Evolutionary conservation across 768 basidiomycete genomes (phyloP).

Genomic region (Amanita exitialis): DNA sequence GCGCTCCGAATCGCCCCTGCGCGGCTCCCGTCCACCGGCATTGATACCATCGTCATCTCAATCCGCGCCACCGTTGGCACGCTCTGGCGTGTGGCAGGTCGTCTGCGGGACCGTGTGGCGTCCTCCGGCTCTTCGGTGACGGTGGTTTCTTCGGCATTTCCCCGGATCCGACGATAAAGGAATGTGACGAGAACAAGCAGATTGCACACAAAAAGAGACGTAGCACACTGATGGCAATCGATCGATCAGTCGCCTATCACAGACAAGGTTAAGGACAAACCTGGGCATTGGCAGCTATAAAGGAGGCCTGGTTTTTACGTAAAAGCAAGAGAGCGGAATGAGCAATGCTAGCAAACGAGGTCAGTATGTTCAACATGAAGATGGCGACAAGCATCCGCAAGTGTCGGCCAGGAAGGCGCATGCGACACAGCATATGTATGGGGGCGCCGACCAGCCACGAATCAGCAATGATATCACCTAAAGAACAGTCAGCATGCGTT

Average conservation of each 20-base stretch:
- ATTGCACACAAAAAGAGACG: slow-evolving; percentile 11
- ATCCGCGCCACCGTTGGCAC: neutral
- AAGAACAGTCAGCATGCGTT: neutral
- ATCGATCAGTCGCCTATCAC: neutral
- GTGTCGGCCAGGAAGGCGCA: slow-evolving; percentile 12
- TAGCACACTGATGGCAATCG: neutral
- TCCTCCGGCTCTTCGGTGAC: neutral
- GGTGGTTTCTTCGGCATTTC: neutral
- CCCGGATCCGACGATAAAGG: slow-evolving; percentile 11
- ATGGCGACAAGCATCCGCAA: slow-evolving; percentile 15
- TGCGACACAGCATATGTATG: slow-evolving; percentile 14
- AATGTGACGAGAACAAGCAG: slow-evolving; percentile 17
- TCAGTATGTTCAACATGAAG: slow-evolving; percentile 14
- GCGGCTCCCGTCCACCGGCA: too few relatives aligned
- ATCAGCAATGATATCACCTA: slow-evolving; percentile 15
- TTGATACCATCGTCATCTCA: neutral
- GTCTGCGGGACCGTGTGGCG: neutral
- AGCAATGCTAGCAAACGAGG: slow-evolving; percentile 11
- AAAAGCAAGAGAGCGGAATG: slow-evolving; percentile 11
- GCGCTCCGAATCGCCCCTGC: neutral
- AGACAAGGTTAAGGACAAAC: slow-evolving; percentile 6
- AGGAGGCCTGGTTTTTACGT: neutral
- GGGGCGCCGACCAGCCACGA: slow-evolving; percentile 15
- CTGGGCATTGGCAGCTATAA: slow-evolving; percentile 7
- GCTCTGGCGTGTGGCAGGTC: neutral